Conservation (phyloP, 257 asterid species). For the Solanum bukasovii region DNA sequence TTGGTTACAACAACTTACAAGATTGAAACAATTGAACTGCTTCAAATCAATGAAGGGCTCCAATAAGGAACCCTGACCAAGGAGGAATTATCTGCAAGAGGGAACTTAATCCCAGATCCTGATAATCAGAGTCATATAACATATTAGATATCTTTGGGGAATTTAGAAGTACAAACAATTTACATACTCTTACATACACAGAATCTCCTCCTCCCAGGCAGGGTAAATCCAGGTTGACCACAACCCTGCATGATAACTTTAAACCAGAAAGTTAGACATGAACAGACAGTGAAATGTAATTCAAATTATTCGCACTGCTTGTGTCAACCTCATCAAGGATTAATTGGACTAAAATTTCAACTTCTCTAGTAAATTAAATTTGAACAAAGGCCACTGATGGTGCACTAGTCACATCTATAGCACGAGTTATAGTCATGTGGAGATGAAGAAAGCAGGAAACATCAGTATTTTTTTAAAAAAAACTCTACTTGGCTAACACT, state of each 20-base stretch:
- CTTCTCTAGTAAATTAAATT: neutral
- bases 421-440: neutral
- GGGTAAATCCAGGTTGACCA: conserved; percentile 93
- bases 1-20: neutral
- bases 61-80: neutral
- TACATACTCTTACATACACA: conserved; percentile 29
- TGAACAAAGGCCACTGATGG: neutral
- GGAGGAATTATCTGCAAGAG: neutral
- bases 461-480: neutral
- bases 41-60: neutral
- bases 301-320: neutral
- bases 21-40: neutral
- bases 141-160: neutral
- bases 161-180: neutral
- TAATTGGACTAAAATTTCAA: neutral
- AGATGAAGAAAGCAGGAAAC: neutral
- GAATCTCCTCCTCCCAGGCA: conserved; percentile 74
- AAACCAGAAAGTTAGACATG: conserved; percentile 1
- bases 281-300: neutral
- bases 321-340: neutral
- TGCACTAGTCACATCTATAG: neutral
- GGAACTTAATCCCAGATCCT: neutral
- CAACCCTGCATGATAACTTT: conserved; percentile 46
- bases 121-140: neutral
- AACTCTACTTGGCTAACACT: neutral